Percentiles rank a stretch among this genome's conserved stretches.
Conservation (phyloP, 495 filamentous ascomycete genomes). For the Aspergillus coremiiformis region DNA sequence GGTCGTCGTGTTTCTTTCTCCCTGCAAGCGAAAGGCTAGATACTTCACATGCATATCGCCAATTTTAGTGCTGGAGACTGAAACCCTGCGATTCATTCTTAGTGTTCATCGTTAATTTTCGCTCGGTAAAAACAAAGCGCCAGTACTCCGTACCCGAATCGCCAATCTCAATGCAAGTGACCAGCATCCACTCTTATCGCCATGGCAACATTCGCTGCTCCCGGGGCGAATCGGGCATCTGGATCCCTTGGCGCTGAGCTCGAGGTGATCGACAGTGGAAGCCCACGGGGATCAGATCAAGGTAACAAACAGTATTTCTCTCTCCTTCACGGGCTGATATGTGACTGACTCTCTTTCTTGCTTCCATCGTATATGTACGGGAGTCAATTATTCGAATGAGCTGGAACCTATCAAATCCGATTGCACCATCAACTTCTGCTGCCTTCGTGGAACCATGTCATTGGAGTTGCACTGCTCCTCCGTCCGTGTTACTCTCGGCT, state of each 20-base stretch:
- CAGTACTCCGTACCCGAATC: background rate
- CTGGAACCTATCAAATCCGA: background rate
- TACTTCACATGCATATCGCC: conserved; percentile 10
- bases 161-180: conserved; percentile 8
- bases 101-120: background rate
- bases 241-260: conserved; percentile 17
- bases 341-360: background rate
- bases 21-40: conserved; percentile 1
- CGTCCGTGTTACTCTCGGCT: background rate
- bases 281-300: background rate
- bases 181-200: conserved; percentile 10
- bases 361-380: background rate
- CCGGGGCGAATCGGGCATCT: conserved; percentile 24
- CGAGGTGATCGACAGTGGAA: conserved; percentile 9
- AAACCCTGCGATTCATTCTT: background rate
- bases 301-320: background rate
- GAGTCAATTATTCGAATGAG: background rate
- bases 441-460: conserved; percentile 3
- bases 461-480: background rate
- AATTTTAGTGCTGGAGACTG: background rate
- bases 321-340: background rate
- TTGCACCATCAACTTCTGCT: background rate
- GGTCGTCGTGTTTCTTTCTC: background rate
- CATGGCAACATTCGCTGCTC: conserved; percentile 19
- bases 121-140: background rate